Percentiles rank a stretch among this genome's conserved stretches.
These are phyloP conservation scores for Penicillium mononematosum DNA, from an alignment of 495 filamentous ascomycete species.

Conservation along the genomic window DNA sequence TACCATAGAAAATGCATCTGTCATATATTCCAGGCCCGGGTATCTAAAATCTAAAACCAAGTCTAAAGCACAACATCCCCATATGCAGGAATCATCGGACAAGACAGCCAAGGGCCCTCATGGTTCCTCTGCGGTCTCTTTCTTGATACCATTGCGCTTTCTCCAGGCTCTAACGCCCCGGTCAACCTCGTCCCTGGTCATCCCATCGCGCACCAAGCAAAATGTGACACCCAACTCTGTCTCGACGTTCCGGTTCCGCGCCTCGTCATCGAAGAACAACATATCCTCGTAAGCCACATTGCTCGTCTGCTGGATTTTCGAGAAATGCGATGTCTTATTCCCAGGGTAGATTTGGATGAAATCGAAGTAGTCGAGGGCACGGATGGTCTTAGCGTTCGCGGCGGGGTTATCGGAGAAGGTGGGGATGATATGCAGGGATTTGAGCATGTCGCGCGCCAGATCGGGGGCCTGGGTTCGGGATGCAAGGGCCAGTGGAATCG, in stretches of 20 bases:
- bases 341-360: conserved; percentile 84
- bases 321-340: conserved; percentile 83
- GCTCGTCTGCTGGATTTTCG: conserved; percentile 63
- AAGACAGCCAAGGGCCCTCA: not conserved
- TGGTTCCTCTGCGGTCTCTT: conserved; percentile 16
- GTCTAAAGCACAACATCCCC: not conserved
- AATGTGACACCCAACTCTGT: conserved; percentile 77
- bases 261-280: conserved; percentile 96
- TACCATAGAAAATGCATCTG: not conserved
- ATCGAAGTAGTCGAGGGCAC: conserved; percentile 77
- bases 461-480: conserved; percentile 82
- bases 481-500: conserved; percentile 70
- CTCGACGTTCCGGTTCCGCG: conserved; percentile 82
- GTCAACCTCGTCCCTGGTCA: conserved; percentile 77
- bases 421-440: conserved; percentile 64
- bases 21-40: not conserved
- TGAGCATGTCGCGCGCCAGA: conserved; percentile 76
- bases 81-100: not conserved
- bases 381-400: conserved; percentile 39
- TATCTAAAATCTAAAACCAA: not conserved
- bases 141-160: conserved; percentile 59
- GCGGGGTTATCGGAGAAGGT: conserved; percentile 44
- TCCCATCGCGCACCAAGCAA: conserved; percentile 74
- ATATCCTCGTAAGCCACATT: conserved; percentile 71
- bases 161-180: conserved; percentile 80